These are phyloP conservation scores for Penicillium samsonianum DNA, from an alignment of 495 filamentous ascomycete species.

Conservation along the genomic window DNA sequence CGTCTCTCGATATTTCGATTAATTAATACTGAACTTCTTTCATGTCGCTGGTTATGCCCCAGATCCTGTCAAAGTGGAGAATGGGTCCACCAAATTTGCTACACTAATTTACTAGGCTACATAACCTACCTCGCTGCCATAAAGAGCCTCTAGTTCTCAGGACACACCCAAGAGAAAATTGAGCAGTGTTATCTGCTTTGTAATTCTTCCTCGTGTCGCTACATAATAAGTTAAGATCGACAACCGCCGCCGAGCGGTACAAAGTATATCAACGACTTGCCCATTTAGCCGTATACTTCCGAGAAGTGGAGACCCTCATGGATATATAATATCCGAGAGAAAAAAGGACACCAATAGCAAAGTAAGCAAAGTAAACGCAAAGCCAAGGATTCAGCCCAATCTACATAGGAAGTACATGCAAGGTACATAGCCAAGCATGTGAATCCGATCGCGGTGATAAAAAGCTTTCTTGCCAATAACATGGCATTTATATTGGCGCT, in stretches of 20 bases:
- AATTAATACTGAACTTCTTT: no score
- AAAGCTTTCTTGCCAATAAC: constrained; percentile 27
- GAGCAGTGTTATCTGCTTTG: neutral
- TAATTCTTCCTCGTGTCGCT: neutral
- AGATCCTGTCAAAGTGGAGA: no score
- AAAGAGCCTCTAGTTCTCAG: no score
- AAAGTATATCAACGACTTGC: neutral
- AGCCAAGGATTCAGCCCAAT: neutral
- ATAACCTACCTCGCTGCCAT: no score
- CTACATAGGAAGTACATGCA: neutral
- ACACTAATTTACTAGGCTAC: no score
- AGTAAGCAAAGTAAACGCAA: no score
- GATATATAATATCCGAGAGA: neutral
- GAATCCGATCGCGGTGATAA: constrained; percentile 11
- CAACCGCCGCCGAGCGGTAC: neutral
- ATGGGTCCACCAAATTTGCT: no score
- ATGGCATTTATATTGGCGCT: constrained; percentile 14
- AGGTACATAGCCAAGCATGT: neutral
- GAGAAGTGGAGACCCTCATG: neutral
- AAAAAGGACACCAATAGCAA: neutral
- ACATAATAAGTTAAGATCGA: neutral
- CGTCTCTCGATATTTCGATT: no score
- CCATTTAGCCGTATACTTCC: neutral
- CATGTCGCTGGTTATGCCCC: no score
- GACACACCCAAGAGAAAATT: no score